phyloP scores from a whole-genome alignment of 192 early-diverging fungal genomes.

The Glomus cerebriforme region DNA sequence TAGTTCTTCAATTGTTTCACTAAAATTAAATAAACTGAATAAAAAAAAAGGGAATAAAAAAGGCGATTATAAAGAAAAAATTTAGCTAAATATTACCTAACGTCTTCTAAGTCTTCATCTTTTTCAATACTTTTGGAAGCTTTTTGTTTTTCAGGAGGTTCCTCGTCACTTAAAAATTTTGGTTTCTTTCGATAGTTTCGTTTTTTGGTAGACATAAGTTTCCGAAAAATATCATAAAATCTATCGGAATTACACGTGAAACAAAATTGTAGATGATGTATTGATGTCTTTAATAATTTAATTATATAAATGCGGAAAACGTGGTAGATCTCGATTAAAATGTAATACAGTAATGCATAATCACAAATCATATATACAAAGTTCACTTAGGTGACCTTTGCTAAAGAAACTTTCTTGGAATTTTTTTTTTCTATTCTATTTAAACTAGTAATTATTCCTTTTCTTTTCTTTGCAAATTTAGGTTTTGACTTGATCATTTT shows the following conservation, averaged over 20 bases:
- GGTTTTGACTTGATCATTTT: too few relatives aligned
- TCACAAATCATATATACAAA: too few relatives aligned
- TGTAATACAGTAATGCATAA: too few relatives aligned
- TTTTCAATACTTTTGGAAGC: background rate
- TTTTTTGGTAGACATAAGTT: conserved; percentile 6
- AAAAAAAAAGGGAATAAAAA: background rate
- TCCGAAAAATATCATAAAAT: background rate
- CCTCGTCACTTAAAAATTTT: background rate
- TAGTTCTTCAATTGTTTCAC: conserved; percentile 54
- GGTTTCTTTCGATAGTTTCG: conserved; percentile 28
- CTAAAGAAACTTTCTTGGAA: too few relatives aligned
- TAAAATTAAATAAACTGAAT: background rate
- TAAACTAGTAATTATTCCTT: too few relatives aligned
- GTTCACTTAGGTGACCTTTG: too few relatives aligned
- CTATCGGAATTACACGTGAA: background rate
- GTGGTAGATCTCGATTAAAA: too few relatives aligned
- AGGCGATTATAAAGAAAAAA: background rate
- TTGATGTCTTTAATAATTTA: too few relatives aligned
- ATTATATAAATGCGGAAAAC: too few relatives aligned
- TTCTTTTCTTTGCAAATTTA: too few relatives aligned
- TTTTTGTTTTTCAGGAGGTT: background rate
- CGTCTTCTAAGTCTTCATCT: background rate
- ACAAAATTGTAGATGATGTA: background rate
- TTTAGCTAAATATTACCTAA: background rate
- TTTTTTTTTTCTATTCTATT: too few relatives aligned